Evolutionary conservation across 164 flowering plant species (phyloP), one percentile per base, ranked within the genome.

Genomic region (Stephania yunnanensis): DNA sequence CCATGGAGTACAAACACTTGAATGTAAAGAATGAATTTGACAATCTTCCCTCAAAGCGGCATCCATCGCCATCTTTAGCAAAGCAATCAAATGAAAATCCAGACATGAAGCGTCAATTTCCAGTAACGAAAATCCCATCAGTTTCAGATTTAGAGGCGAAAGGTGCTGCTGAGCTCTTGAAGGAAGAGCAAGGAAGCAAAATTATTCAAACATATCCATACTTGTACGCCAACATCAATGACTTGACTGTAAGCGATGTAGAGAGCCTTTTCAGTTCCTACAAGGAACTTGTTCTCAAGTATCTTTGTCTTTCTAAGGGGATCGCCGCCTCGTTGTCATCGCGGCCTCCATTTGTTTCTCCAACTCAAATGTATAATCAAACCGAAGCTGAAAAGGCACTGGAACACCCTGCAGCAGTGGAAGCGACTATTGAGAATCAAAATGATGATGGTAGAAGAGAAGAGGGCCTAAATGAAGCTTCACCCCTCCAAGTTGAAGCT

Each of bases 281-380:
- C 83, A 95, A 92, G 81, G 87, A 87, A 76, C 87, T 93, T 42
- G 97, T 91, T 66, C 79, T 92, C 76, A 93, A 87, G 84, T 90
- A 92, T 81, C 89, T 88, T 44, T 85, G 89, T 75, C 90, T 95
- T 73, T 79, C 89, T 46, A 89, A 90, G 86, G 99, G 97, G 17
- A 68, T 90, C 72, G 88, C 85, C 55, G 46, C 73, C 67, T 22
- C 77, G 9, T 20, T 80, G 72, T 31, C 82, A 31, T 20, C 83
- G 12, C 76, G 22, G 52, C 75, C 81, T 61, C 52, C 74, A 9
- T 63, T 80, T 48, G 66, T 30, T 71, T 79, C 80, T 46, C 84
- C 74, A 52, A n/a, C 73, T 19, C 83, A 77, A 69, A 20, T 44
- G 46, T 78, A 79, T 52, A 36, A 46, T 15, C 74, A 76, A 22